Evolutionary conservation across 2,329 filamentous ascomycete genomes (phyloP).

Genomic region (Penicillium paneum): DNA sequence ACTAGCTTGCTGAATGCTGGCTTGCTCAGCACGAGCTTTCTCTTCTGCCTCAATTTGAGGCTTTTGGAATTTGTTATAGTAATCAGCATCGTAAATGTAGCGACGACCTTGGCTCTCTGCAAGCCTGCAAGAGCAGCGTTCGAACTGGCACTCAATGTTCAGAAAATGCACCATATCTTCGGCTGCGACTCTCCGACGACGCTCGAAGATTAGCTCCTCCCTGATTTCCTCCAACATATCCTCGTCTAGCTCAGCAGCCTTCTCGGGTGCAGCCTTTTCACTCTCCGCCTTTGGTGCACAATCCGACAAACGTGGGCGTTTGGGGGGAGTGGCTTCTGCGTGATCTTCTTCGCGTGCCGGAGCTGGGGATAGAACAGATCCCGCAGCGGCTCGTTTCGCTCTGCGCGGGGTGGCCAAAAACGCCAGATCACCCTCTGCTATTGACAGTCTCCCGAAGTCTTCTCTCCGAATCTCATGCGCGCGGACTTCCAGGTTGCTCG

Average conservation of each 20-base stretch:
- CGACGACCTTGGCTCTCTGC: conserved; percentile 41
- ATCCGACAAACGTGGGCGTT: conserved; percentile 34
- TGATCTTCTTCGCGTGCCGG: conserved; percentile 9
- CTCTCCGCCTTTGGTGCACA: conserved; percentile 19
- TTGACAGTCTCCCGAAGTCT: conserved; percentile 27
- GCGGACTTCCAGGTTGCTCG: conserved; percentile 31
- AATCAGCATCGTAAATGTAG: conserved; percentile 42
- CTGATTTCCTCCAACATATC: conserved; percentile 46
- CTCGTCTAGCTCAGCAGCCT: conserved; percentile 32
- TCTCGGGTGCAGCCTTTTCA: conserved; percentile 27
- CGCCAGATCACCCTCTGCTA: conserved; percentile 33
- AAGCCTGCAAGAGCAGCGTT: conserved; percentile 47
- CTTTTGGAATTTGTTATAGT: conserved; percentile 21
- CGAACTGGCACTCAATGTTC: conserved; percentile 50
- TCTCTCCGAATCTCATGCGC: conserved; percentile 32
- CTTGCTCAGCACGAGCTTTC: conserved; percentile 7
- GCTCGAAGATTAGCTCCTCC: conserved; percentile 52
- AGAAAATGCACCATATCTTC: conserved; percentile 56
- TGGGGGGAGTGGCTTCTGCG: conserved; percentile 33
- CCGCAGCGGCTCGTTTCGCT: conserved; percentile 34
- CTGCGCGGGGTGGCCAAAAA: conserved; percentile 33
- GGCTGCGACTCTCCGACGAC: conserved; percentile 49
- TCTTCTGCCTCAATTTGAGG: conserved; percentile 18
- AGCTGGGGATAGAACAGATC: conserved; percentile 23
- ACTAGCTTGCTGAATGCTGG: background rate